Evolutionary conservation across 116 monocot genomes (phyloP).

Genomic region (Dioscorea cayenensis): DNA sequence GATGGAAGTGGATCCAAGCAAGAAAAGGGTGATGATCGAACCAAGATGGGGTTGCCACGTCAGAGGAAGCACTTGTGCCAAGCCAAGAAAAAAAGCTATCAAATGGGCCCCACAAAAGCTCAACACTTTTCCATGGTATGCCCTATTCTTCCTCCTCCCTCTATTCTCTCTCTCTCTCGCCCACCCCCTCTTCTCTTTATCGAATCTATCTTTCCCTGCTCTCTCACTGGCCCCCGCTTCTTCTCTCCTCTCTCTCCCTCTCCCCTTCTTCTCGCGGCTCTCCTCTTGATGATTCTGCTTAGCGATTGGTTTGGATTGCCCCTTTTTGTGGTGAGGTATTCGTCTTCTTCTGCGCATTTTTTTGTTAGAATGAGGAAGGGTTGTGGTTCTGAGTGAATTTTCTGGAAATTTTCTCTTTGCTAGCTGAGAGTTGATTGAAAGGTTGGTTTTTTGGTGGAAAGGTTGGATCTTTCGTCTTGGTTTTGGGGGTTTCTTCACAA

Average conservation of each 20-base stretch:
- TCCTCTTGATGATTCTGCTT: neutral
- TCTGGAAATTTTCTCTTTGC: too few relatives aligned
- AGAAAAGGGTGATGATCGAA: too few relatives aligned
- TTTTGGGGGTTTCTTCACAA: neutral
- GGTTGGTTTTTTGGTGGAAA: neutral
- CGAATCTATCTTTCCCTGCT: conserved; percentile 5
- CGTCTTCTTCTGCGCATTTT: too few relatives aligned
- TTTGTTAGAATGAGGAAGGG: too few relatives aligned
- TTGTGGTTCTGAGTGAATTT: too few relatives aligned
- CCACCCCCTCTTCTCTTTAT: neutral
- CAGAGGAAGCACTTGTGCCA: too few relatives aligned
- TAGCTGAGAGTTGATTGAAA: neutral
- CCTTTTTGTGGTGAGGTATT: neutral
- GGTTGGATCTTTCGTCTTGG: neutral
- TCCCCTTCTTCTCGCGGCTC: neutral
- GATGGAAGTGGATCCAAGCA: too few relatives aligned
- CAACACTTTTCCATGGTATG: too few relatives aligned
- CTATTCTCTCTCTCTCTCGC: neutral
- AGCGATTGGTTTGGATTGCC: neutral
- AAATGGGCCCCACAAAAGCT: too few relatives aligned
- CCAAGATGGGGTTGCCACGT: too few relatives aligned
- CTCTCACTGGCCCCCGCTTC: conserved; percentile 3
- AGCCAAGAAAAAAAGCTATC: too few relatives aligned
- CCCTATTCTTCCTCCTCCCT: neutral
- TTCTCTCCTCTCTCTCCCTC: neutral